These are phyloP conservation scores for Pleodorina starrii DNA, from an alignment of 139 green algal species.

Conservation along the genomic window DNA sequence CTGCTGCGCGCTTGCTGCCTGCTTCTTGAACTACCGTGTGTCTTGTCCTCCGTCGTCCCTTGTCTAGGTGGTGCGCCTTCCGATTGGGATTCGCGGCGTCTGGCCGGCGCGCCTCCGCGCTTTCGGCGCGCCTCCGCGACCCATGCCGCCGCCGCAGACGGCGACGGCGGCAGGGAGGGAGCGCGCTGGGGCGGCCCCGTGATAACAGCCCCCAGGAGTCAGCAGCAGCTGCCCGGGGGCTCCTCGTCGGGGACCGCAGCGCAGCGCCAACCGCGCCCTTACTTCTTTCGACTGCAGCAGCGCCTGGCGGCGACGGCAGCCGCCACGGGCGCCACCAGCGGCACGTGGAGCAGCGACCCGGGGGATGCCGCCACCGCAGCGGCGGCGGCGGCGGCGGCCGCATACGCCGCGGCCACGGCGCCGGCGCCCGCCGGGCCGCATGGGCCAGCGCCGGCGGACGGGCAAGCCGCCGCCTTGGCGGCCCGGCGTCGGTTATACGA, in stretches of 20 bases:
- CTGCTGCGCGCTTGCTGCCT: too few relatives aligned
- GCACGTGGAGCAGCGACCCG: background rate
- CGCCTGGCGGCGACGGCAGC: background rate
- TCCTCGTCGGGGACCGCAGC: background rate
- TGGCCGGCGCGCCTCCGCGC: background rate
- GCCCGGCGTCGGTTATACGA: constrained; percentile 32
- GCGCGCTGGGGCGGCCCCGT: background rate
- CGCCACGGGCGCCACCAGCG: background rate
- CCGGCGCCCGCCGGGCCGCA: background rate
- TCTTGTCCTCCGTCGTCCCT: too few relatives aligned
- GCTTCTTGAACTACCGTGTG: too few relatives aligned
- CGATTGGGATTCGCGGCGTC: too few relatives aligned
- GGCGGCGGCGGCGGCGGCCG: background rate
- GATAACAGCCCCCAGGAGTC: background rate
- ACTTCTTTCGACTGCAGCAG: constrained; percentile 43
- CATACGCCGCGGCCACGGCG: background rate
- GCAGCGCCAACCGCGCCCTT: constrained; percentile 18
- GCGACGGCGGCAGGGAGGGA: background rate
- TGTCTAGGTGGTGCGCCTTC: too few relatives aligned
- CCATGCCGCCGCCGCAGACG: background rate
- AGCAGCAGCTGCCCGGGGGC: too few relatives aligned
- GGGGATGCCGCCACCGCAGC: too few relatives aligned
- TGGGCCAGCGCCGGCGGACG: background rate
- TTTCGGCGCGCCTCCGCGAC: background rate
- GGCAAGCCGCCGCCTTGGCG: background rate